Conservation (phyloP, 2,329 filamentous ascomycete genomes). For the Emericellopsis atlantica region DNA sequence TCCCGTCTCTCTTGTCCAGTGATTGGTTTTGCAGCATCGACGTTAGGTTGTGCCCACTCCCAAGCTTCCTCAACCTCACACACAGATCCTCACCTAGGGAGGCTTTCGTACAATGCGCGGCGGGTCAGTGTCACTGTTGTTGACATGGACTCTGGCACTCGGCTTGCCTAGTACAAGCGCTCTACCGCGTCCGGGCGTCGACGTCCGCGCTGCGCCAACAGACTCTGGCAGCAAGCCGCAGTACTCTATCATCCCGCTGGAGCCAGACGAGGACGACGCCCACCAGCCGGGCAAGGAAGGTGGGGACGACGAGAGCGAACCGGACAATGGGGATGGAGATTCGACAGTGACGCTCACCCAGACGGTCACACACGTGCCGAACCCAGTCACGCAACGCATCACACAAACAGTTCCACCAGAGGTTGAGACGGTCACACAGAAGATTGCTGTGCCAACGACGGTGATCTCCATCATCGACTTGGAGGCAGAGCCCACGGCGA, state of each 20-base stretch:
- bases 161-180: constrained; percentile 2
- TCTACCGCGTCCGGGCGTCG: constrained; percentile 13
- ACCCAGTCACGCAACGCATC: constrained; percentile 10
- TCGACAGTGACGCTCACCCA: constrained; percentile 18
- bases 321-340: constrained; percentile 6
- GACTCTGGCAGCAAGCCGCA: constrained; percentile 12
- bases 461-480: constrained; percentile 17
- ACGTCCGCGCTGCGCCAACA: constrained; percentile 8
- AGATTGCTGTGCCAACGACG: constrained; percentile 14
- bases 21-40: too few relatives aligned
- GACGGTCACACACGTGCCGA: constrained; percentile 16
- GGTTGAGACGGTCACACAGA: constrained; percentile 12
- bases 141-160: constrained; percentile 3
- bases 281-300: constrained; percentile 7
- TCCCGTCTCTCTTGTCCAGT: too few relatives aligned
- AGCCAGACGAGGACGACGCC: constrained; percentile 13
- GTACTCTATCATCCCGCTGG: constrained; percentile 26
- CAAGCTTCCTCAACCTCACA: too few relatives aligned
- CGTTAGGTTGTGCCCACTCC: too few relatives aligned
- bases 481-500: constrained; percentile 9
- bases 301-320: constrained; percentile 2
- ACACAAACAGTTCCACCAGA: constrained; percentile 9
- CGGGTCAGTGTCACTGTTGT: constrained; percentile 12
- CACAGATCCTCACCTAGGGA: too few relatives aligned
- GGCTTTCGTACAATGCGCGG: constrained; percentile 14